Base-by-base conservation (phyloP, 73 alveolate genomes). In the Stentor roeselii region DNA sequence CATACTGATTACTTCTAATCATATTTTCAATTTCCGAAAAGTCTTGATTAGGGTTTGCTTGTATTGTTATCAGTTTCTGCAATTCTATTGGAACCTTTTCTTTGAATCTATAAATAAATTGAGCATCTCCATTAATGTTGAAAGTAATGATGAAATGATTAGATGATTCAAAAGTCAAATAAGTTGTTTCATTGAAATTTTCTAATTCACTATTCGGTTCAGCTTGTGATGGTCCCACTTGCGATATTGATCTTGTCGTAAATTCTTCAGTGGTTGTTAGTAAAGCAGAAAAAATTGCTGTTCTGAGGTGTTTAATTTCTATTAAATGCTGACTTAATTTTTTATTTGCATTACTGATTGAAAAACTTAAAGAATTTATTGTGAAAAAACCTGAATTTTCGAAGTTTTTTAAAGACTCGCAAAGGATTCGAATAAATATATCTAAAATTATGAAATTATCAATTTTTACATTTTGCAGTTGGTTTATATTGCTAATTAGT, bases 151-250 rank as follows among this genome's bases (percentile, higher is more conserved):
- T 27, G 39, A 76, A 76, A 39, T 76, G 84, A 76, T 76, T 39
- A n/a, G 60, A 37, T 1, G n/a, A 36, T 76, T 76, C 84, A 78
- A 78, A 76, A 27, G 60, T 39, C 37, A 76, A n/a, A n/a, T n/a
- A n/a, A n/a, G n/a, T n/a, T 6, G 0, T 15, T 76, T 1, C 80
- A 67, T 2, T 67, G 50, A 34, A 30, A 30, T 21, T 21, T 32
- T 21, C 34, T n/a, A 21, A 32, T 32, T 14, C 21, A 2, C 1
- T 67, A 36, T 67, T 67, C 80, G 11, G 21, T 21, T 1, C 42
- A 1, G 2, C 34, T 40, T n/a, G n/a, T n/a, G 0, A 34, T 67
- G n/a, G 21, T 40, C 37, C 34, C 41, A 2, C 14, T 67, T 67
- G 21, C 34, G 0, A 40, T 40, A 21, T 67, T 67, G 41, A 21